These are phyloP conservation scores for Fusarium bactridioides DNA, from an alignment of 2,329 filamentous ascomycete genomes.

Conservation along the genomic window DNA sequence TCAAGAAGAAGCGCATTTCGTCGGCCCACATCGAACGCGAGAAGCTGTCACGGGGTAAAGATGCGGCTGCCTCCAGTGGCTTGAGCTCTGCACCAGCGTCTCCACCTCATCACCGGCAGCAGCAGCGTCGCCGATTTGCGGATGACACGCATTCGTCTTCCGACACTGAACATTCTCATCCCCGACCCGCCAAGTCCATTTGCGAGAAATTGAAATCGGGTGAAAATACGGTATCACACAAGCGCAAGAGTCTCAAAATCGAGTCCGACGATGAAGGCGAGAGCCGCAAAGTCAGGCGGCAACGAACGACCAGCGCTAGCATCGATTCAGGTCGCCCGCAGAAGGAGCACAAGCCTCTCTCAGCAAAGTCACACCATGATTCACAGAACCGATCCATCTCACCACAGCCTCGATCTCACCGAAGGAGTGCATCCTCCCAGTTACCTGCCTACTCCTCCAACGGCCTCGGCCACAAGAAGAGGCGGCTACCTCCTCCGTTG, in stretches of 20 bases:
- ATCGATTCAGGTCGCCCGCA: conserved; percentile 45
- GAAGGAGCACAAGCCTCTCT: conserved; percentile 46
- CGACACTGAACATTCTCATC: conserved; percentile 60
- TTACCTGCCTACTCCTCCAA: conserved; percentile 63
- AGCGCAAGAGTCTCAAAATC: conserved; percentile 61
- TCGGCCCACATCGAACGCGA: conserved; percentile 50
- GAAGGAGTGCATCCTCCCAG: conserved; percentile 71
- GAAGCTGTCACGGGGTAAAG: conserved; percentile 54
- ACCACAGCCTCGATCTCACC: conserved; percentile 65
- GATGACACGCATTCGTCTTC: conserved; percentile 58
- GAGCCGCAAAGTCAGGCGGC: conserved; percentile 61
- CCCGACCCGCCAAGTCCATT: conserved; percentile 52
- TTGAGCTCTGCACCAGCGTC: conserved; percentile 67
- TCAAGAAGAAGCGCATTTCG: conserved; percentile 60
- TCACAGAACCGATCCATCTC: conserved; percentile 61
- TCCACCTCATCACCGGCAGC: conserved; percentile 51
- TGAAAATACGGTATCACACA: conserved; percentile 58
- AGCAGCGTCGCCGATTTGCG: conserved; percentile 44
- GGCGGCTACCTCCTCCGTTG: conserved; percentile 67
- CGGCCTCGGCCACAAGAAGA: conserved; percentile 67
- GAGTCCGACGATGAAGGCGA: conserved; percentile 68
- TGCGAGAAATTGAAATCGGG: conserved; percentile 58
- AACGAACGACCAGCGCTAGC: conserved; percentile 58
- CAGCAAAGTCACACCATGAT: conserved; percentile 46
- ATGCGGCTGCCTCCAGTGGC: conserved; percentile 58